Base-by-base conservation (phyloP, 371 early-diverging fungal species). In the Coemansia sp. region DNA sequence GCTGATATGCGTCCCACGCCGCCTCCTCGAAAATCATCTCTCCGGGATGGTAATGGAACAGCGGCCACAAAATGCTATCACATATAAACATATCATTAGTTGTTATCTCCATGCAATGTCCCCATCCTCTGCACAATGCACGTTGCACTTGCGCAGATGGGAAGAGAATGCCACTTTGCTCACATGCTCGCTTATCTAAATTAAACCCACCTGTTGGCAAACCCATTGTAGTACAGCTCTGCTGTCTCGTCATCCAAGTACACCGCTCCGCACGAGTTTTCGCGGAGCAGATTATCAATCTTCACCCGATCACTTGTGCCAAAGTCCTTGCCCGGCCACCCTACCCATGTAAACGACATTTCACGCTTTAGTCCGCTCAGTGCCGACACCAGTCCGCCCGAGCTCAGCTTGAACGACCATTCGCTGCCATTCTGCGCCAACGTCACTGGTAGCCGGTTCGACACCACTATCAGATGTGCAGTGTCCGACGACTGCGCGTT, bases 381-480 rank as follows among this genome's bases (percentile, higher is more conserved):
- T 17, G 99, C 99, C 13, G 97, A 94, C 36, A 99, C 99, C 19
- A 99, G 86, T 6, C 99, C 99, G 54, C 99, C 99, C 0, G 95
- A 92, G 59, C 93, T 92, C 89, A 96, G 94, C 68, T 85, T 89
- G 83, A 93, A 95, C 49, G 79, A 73, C 83, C 85, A 90, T 23
- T 78, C 68, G 24, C 48, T 65, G 29, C 58, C 73, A 7, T 85
- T 83, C 73, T 91, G 88, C 52, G 86, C 90, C 57, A 99, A 90
- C 11, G 99, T 97, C 66, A 99, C 90, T 48, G 99, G 99, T 29
- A 99, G 86, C 41, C 99, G 88, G 85, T 99, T 99, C n/a, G 98
- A 97, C 2, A 99, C 95, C n/a, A 99, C 96, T 29, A 99, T 84
- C 23, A 99, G 85, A 23, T 94, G 89, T 11, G 80, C 41, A 19